Evolutionary conservation across 140 eudicot genomes (phyloP).

Genomic region (Erigeron philadelphicus): DNA sequence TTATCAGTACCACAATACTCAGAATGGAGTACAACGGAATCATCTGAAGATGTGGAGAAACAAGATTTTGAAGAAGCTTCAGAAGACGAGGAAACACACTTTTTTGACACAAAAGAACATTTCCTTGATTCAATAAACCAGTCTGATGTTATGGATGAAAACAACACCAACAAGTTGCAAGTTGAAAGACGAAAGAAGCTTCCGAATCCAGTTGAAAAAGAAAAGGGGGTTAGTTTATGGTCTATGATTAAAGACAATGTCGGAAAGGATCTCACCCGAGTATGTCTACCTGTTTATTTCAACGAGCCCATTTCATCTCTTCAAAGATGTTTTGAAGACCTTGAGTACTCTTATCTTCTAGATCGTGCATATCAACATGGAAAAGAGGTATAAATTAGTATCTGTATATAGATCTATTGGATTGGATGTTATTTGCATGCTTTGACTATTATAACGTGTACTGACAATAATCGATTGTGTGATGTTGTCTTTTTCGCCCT

Average conservation of each 20-base stretch:
- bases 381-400: conserved; percentile 48
- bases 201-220: conserved; percentile 79
- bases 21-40: conserved; percentile 90
- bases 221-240: conserved; percentile 81
- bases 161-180: conserved; percentile 20
- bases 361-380: conserved; percentile 84
- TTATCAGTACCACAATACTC: conserved; percentile 16
- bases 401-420: not conserved
- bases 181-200: conserved; percentile 68
- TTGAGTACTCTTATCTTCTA: conserved; percentile 75
- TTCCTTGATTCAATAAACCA: conserved; percentile 36
- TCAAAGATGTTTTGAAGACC: conserved; percentile 80
- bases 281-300: conserved; percentile 82
- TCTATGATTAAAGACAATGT: conserved; percentile 85
- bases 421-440: not conserved
- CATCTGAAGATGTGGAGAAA: conserved; percentile 83
- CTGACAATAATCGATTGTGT: not conserved
- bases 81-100: conserved; percentile 65
- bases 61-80: conserved; percentile 78
- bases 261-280: conserved; percentile 81
- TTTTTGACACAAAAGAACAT: conserved; percentile 56
- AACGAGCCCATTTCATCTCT: conserved; percentile 82
- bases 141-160: conserved; percentile 25
- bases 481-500: conserved; percentile 21
- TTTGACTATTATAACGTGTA: not conserved